phyloP scores from a whole-genome alignment of 257 asterid genomes.

The Nicotiana knightiana region DNA sequence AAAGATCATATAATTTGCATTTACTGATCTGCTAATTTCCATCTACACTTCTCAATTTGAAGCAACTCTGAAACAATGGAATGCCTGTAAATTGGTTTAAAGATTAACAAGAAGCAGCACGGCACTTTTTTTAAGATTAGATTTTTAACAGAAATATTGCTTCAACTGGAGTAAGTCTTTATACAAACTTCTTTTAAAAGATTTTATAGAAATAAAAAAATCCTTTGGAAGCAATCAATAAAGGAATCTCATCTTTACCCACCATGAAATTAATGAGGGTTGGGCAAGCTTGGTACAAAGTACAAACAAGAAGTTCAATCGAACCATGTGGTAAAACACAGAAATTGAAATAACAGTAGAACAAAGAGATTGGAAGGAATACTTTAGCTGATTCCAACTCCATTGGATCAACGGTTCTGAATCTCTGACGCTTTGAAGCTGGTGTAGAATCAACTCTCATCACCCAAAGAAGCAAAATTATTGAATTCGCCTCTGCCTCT shows the following conservation, averaged over 20 bases:
- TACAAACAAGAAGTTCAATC: neutral
- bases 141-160: neutral
- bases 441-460: constrained; percentile 61
- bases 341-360: neutral
- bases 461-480: constrained; percentile 25
- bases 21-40: neutral
- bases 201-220: neutral
- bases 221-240: neutral
- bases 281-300: too few relatives aligned
- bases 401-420: constrained; percentile 48
- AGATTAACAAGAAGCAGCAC: neutral
- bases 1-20: neutral
- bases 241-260: neutral
- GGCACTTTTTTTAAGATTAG: neutral
- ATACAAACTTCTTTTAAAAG: neutral
- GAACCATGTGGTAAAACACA: neutral
- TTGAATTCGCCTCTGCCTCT: neutral
- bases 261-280: too few relatives aligned
- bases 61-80: neutral
- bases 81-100: neutral
- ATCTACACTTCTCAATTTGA: neutral
- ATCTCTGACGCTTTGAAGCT: constrained; percentile 56
- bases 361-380: neutral
- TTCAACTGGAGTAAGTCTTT: neutral
- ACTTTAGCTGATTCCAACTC: constrained; percentile 73